phyloP scores from a whole-genome alignment of 2,329 filamentous ascomycete genomes.

The Aspergillus niger region DNA sequence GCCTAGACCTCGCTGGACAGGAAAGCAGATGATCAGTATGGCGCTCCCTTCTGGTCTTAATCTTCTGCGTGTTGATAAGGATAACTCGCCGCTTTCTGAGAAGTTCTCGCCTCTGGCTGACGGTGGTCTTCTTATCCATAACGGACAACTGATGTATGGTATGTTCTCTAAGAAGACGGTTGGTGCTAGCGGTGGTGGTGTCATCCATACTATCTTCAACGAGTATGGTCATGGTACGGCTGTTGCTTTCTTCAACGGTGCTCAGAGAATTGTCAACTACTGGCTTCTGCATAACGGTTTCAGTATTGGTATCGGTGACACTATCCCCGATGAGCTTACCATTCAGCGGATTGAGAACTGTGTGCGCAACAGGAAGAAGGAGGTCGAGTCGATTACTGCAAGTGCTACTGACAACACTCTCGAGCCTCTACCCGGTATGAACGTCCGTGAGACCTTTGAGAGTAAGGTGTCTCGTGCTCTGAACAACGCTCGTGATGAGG shows the following conservation, averaged over 20 bases:
- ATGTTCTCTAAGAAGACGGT: slow-evolving; percentile 92
- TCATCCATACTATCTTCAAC: slow-evolving; percentile 95
- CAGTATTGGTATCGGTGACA: slow-evolving; percentile 98
- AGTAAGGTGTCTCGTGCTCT: slow-evolving; percentile 92
- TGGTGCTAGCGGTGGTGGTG: slow-evolving; percentile 84
- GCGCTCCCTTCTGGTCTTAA: slow-evolving; percentile 86
- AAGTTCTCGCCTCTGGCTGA: slow-evolving; percentile 68
- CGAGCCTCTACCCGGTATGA: slow-evolving; percentile 96
- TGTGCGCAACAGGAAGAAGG: slow-evolving; percentile 77
- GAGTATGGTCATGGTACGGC: slow-evolving; percentile 83
- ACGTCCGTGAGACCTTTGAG: slow-evolving; percentile 96
- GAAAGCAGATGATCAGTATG: slow-evolving; percentile 96
- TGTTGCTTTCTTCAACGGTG: slow-evolving; percentile 93
- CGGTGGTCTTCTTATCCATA: slow-evolving; percentile 77
- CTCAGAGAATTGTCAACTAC: slow-evolving; percentile 92
- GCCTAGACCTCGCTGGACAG: slow-evolving; percentile 90
- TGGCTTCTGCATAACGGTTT: slow-evolving; percentile 96
- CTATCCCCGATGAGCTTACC: slow-evolving; percentile 83
- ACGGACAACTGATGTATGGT: slow-evolving; percentile 87
- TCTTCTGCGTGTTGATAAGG: slow-evolving; percentile 65
- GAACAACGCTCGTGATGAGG: slow-evolving; percentile 94
- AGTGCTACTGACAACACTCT: slow-evolving; percentile 82
- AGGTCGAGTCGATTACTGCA: slow-evolving; percentile 74
- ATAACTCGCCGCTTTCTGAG: slow-evolving; percentile 56
- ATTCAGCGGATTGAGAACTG: slow-evolving; percentile 82